Conservation (phyloP, 1,284 basidiomycete genomes). For the Ceratobasidium sp. region DNA sequence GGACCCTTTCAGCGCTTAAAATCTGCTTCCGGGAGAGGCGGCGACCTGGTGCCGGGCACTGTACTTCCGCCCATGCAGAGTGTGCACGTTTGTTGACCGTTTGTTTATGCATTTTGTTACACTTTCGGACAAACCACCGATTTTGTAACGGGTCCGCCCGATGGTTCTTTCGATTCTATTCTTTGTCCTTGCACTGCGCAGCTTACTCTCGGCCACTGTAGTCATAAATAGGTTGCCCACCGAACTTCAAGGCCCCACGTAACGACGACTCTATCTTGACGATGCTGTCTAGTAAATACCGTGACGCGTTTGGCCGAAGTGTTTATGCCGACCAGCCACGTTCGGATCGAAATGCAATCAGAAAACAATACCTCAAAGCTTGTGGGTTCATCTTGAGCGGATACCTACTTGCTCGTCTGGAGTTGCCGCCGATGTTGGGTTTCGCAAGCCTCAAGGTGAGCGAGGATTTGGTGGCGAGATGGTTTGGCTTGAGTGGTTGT, state of each 20-base stretch:
- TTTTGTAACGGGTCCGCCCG: not conserved
- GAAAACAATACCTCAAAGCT: conserved; percentile 5
- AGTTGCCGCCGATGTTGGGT: not conserved
- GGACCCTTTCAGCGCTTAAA: no score
- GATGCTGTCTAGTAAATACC: not conserved
- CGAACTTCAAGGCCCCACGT: not conserved
- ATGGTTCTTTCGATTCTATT: not conserved
- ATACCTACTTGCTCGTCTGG: conserved; percentile 25
- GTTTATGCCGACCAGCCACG: not conserved
- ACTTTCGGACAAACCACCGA: not conserved
- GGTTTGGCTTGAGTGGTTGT: not conserved
- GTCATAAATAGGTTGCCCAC: not conserved
- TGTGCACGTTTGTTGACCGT: not conserved
- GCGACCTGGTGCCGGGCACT: no score
- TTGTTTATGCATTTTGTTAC: not conserved
- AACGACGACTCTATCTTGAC: not conserved
- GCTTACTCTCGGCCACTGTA: no score
- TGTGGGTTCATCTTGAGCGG: conserved; percentile 21
- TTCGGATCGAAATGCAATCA: not conserved
- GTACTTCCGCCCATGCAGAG: no score
- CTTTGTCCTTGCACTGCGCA: not conserved
- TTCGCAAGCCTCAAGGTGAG: not conserved
- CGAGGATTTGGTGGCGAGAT: not conserved
- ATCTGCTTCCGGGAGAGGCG: no score
- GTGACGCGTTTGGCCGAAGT: not conserved